Base-by-base conservation (phyloP, 441 rosid genomes). In the Mallotus repandus region DNA sequence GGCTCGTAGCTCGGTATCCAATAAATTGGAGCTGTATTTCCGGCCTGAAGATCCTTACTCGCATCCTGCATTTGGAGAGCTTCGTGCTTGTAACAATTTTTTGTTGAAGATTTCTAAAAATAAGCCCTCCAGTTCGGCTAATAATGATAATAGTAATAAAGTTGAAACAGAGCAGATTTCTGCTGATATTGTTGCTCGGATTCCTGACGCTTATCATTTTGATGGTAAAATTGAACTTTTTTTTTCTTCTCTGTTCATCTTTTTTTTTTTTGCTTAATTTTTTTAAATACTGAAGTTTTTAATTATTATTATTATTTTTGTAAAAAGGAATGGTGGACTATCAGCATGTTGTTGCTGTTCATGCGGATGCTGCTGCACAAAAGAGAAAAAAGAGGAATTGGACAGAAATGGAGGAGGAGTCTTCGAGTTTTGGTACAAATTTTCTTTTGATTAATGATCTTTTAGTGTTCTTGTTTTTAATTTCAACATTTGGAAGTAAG, bases 31-130 rank as follows among this genome's bases (percentile, higher is more conserved):
- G 87, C 89, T 95, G 32, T 82, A 71, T 75, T 93, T 93, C 77
- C 98, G 97, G 46, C 99, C 99, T 2, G 94, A 93, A 72, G 99
- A 95, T 77, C 97, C 97, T 2, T 88, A 84, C 72, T 89, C 95
- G 10, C 97, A 86, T 83, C 98, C 98, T 72, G 82, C 89, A 7
- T 84, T 75, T 81, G 99, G 97, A 56, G 86, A 86, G 80, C 89
- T 82, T 75, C 89, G 83, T 76, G 77, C 75, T 63, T 93, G 81
- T 74, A 87, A 74, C 65, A 82, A 70, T 74, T 85, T 93, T 35
- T 81, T 93, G 41, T 74, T 96, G 35, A 93, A 77, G 75, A 83
- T 93, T 63, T 84, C 87, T 43, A 91, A 85, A 74, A 84, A 72
- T 70, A 83, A 84, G 75, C 41, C 41, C 41, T 38, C 41, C 41